Base-by-base conservation (phyloP, 768 basidiomycete species). In the Lactarius vividus region DNA sequence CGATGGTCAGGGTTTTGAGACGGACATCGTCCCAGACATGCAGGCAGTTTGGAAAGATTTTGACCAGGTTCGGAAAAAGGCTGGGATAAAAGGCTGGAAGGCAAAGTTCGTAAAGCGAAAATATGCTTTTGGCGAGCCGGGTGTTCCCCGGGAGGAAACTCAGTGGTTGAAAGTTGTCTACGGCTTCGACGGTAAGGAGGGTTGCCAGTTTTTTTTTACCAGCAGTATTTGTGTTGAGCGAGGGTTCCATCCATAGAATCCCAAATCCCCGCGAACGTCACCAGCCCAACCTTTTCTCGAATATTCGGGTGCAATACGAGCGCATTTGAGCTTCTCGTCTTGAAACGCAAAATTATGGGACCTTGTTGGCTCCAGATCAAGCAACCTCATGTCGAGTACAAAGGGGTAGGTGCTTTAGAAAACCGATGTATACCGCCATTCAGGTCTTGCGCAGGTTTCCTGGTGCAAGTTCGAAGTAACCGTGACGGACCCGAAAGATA, bases 321-420 rank as follows among this genome's bases (percentile, higher is more conserved):
- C 60, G 90, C 96, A 0, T 99, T 99, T 71, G 97, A 98, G 74
- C 79, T 94, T 11, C 84, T 99, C 23, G 96, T 95, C 2, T 71
- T 98, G 55, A 98, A 98, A 76, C 87, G 95, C 37, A 97, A 96
- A 78, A 97, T 98, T 64, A 98, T 98, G 95, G 97, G 97, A 0
- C 96, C 97, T 0, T 98, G 97, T 74, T 99, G 97, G 97, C 79
- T 99, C 54, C 83, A 88, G 63, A 84, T 99, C 68, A 89, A 89
- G 77, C 83, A 88, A 55, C 88, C 90, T 1, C 77, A 82, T 28
- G 78, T 96, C 20, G 91, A 91, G 57, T 78, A 87, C 71, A 89
- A 92, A 76, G 91, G 91, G 2, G 95, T 97, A 74, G 61, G 89
- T 76, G 29, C 28, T 52, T 7, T 64, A 37, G 16, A 44, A 62